A percentile compares a stretch with the other conserved stretches of the same genome.
phyloP scores from a whole-genome alignment of 257 asterid species.

The Solanum sitiens region DNA sequence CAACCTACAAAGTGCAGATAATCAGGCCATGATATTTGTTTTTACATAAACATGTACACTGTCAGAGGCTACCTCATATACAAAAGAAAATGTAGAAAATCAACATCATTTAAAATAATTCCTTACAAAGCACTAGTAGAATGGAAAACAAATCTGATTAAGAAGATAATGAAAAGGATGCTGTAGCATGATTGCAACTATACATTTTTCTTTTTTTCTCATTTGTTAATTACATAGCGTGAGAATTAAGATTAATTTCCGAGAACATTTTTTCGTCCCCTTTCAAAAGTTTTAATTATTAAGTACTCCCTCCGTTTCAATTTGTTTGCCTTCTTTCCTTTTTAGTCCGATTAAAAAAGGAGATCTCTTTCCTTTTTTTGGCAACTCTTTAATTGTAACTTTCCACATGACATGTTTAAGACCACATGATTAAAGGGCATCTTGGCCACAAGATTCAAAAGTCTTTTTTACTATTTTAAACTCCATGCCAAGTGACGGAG shows the following conservation, averaged over 20 bases:
- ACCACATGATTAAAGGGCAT: neutral
- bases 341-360: neutral
- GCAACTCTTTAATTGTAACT: neutral
- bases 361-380: neutral
- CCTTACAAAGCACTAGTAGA: neutral
- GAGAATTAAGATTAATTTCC: neutral
- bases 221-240: neutral
- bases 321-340: neutral
- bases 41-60: neutral
- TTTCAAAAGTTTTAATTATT: neutral
- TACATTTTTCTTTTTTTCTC: neutral
- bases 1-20: constrained; percentile 50
- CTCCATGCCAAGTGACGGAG: neutral
- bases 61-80: neutral
- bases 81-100: neutral
- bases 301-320: neutral
- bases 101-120: neutral
- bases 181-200: neutral
- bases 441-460: neutral
- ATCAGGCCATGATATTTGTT: neutral
- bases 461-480: neutral
- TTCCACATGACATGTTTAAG: neutral
- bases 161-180: neutral
- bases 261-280: neutral
- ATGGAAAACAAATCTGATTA: neutral